Conservation (phyloP, 2,329 filamentous ascomycete genomes). For the Clonostachys solani region DNA sequence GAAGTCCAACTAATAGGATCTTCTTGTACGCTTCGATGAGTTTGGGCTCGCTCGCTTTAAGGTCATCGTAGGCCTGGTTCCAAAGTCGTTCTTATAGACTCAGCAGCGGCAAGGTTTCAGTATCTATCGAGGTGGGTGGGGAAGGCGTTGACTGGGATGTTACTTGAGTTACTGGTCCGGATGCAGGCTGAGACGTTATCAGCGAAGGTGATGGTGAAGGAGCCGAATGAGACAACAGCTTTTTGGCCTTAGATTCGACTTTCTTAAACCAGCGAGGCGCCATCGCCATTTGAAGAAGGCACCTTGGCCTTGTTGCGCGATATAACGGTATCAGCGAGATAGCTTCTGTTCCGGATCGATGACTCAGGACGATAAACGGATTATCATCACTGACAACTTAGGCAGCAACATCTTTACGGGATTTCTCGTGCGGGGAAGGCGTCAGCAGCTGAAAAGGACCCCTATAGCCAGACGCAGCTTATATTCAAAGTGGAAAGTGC, state of each 20-base stretch:
- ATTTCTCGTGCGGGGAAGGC: no score
- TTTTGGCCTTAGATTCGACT: neutral
- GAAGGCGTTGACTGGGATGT: neutral
- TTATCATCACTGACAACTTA: no score
- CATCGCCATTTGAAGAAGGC: neutral
- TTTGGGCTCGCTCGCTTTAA: slow-evolving; percentile 1
- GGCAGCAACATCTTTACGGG: no score
- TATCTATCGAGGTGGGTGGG: neutral
- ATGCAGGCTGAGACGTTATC: neutral
- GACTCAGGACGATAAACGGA: no score
- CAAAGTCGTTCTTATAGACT: slow-evolving; percentile 1
- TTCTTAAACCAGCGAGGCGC: neutral
- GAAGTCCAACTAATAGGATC: neutral
- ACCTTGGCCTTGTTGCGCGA: neutral
- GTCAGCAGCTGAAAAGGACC: no score
- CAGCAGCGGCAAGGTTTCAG: neutral
- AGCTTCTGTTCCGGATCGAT: no score
- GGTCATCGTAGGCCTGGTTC: slow-evolving; percentile 2
- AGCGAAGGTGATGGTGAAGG: neutral
- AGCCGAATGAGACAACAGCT: neutral
- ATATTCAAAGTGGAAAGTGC: no score
- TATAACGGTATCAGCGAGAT: neutral
- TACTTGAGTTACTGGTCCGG: neutral
- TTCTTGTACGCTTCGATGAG: slow-evolving; percentile 1
- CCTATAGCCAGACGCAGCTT: no score